phyloP scores from a whole-genome alignment of 495 filamentous ascomycete genomes.

The Hyaloscypha hepaticicola region DNA sequence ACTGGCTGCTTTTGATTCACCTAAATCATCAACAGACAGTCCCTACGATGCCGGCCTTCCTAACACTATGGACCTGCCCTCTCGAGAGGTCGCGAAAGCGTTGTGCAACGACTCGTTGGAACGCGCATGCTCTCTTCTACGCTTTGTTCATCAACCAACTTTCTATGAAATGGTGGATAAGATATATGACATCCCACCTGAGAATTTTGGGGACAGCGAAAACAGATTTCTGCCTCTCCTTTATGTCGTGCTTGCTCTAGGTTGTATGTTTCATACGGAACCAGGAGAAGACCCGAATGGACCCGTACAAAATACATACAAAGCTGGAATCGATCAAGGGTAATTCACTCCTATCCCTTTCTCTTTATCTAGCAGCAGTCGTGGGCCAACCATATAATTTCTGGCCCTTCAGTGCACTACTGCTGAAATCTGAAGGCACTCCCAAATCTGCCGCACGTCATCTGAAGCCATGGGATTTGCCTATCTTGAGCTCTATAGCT shows the following conservation, averaged over 20 bases:
- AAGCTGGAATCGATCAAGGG: slow-evolving; percentile 78
- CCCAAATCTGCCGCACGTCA: no score
- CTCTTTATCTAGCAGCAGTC: neutral
- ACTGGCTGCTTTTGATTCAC: slow-evolving; percentile 58
- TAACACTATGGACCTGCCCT: slow-evolving; percentile 67
- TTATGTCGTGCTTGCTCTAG: slow-evolving; percentile 81
- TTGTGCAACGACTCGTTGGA: slow-evolving; percentile 78
- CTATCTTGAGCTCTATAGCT: neutral
- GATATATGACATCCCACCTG: slow-evolving; percentile 70
- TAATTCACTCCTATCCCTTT: slow-evolving; percentile 38
- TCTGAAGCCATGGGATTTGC: neutral
- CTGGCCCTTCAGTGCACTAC: no score
- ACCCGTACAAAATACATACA: slow-evolving; percentile 49
- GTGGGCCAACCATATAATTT: neutral
- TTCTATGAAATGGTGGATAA: slow-evolving; percentile 78
- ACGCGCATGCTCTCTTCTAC: slow-evolving; percentile 78
- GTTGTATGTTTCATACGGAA: slow-evolving; percentile 65
- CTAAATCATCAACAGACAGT: slow-evolving; percentile 62
- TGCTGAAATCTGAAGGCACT: no score
- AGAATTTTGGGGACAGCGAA: slow-evolving; percentile 71
- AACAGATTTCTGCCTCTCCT: slow-evolving; percentile 79
- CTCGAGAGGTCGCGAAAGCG: slow-evolving; percentile 60
- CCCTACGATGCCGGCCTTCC: slow-evolving; percentile 51
- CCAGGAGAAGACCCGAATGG: slow-evolving; percentile 48
- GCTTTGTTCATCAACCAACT: slow-evolving; percentile 83